Evolutionary conservation across 768 basidiomycete species (phyloP), one percentile per base, ranked within the genome.

Genomic region (Hericium rajendrae): DNA sequence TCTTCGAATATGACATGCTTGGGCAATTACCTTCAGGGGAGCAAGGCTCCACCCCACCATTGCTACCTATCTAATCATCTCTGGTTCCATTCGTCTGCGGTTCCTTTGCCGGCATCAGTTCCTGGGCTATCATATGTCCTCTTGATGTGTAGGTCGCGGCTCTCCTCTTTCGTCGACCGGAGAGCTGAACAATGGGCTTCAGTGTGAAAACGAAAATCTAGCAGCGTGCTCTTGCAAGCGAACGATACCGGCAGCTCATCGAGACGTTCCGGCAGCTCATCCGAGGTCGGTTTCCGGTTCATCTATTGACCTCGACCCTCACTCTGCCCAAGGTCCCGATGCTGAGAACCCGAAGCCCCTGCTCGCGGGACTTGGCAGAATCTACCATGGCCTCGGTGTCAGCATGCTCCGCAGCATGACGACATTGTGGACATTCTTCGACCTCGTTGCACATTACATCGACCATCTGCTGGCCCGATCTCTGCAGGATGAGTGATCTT

Each of bases 191-290:
- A 20, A 13, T 43, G 18, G 6, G 18, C 18, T 52, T 10, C 61
- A 91, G 88, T 46, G 88, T 93, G 48, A 92, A 95, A 78, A 97
- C 94, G 0, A 95, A 94, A 72, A 78, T 94, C n/a, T 94, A 97
- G 69, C 90, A 94, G 70, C 84, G 94, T 53, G 85, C 91, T 24
- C 74, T 97, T 53, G 86, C 92, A 5, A 89, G 91, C 49, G 80
- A 88, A 60, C 77, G 74, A 53, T 83, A 85, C 60, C 83, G 90
- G 56, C 80, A 86, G 54, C 77, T 85, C 32, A 76, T 76, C 64
- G 86, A 85, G 67, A 94, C 94, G 12, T 72, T 94, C 38, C 74
- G 74, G 61, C 83, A 93, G 24, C 78, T 97, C 18, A 78, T 95
- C 53, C 79, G 91, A 77, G 94, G 89, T 88, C 70, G 43, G 68